Conservation (phyloP, 2,329 filamentous ascomycete genomes). For the Aspergillus texensis region DNA sequence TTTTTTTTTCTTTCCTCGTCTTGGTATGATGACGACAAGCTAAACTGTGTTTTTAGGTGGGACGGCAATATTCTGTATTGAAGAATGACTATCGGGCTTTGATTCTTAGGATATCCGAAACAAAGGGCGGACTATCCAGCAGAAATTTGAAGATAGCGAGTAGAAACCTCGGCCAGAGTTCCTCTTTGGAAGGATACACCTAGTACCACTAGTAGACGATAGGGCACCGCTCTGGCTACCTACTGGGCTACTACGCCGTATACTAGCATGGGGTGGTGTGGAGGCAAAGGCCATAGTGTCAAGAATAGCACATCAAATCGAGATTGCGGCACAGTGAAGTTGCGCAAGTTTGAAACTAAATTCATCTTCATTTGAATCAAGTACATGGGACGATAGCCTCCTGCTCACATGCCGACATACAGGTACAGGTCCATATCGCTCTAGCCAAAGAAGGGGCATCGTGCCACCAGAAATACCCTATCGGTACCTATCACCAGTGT, state of each 20-base stretch:
- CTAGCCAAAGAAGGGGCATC: neutral
- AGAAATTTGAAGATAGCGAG: neutral
- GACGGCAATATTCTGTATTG: neutral
- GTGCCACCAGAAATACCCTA: neutral
- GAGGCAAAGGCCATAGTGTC: constrained; percentile 4
- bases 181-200: neutral
- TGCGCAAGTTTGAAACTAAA: constrained; percentile 19
- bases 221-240: neutral
- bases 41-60: constrained; percentile 9
- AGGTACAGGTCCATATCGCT: neutral
- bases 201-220: neutral
- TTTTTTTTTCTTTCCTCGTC: neutral
- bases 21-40: constrained; percentile 15
- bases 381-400: neutral
- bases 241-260: neutral
- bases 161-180: neutral
- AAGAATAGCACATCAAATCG: neutral
- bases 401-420: constrained; percentile 1
- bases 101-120: neutral
- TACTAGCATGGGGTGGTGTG: neutral
- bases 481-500: neutral
- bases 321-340: constrained; percentile 27
- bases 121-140: neutral
- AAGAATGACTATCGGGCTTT: neutral
- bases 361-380: neutral